A percentile compares a stretch with the other conserved stretches of the same genome.
Evolutionary conservation across 257 asterid genomes (phyloP).

Genomic region (Lithospermum erythrorhizon): DNA sequence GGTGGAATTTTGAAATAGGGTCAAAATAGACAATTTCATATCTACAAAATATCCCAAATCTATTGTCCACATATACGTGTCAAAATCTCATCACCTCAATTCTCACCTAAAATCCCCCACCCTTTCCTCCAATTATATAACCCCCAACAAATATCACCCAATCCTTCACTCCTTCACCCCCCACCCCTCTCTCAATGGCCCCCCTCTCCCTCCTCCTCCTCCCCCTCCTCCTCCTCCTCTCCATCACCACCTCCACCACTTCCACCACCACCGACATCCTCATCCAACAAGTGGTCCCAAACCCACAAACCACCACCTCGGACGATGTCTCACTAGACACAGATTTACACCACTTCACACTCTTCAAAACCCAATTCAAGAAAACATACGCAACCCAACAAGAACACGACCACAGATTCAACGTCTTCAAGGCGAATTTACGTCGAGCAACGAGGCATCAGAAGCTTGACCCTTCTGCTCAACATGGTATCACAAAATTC

Average conservation of each 20-base stretch:
- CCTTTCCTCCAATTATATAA: neutral
- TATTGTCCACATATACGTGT: slow-evolving; percentile 26
- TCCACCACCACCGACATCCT: slow-evolving; percentile 32
- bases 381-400: slow-evolving; percentile 52
- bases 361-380: slow-evolving; percentile 47
- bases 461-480: slow-evolving; percentile 71
- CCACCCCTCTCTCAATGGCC: too few species aligned
- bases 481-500: slow-evolving; percentile 78
- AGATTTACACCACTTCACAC: slow-evolving; percentile 50
- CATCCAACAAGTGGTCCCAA: slow-evolving; percentile 70
- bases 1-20: too few species aligned
- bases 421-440: slow-evolving; percentile 64
- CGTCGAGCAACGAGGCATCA: slow-evolving; percentile 72
- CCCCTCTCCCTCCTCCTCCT: too few species aligned
- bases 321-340: slow-evolving; percentile 49
- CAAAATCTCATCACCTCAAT: slow-evolving; percentile 10
- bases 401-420: slow-evolving; percentile 69
- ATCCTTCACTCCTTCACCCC: slow-evolving; percentile 1
- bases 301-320: slow-evolving; percentile 14
- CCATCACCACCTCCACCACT: slow-evolving; percentile 17
- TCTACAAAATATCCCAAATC: neutral
- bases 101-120: slow-evolving; percentile 11
- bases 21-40: too few species aligned
- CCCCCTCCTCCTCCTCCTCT: slow-evolving; percentile 14
- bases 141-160: slow-evolving; percentile 12